These are phyloP conservation scores for Leccinum subrobustum DNA, from an alignment of 1,284 basidiomycete genomes.

Conservation along the genomic window DNA sequence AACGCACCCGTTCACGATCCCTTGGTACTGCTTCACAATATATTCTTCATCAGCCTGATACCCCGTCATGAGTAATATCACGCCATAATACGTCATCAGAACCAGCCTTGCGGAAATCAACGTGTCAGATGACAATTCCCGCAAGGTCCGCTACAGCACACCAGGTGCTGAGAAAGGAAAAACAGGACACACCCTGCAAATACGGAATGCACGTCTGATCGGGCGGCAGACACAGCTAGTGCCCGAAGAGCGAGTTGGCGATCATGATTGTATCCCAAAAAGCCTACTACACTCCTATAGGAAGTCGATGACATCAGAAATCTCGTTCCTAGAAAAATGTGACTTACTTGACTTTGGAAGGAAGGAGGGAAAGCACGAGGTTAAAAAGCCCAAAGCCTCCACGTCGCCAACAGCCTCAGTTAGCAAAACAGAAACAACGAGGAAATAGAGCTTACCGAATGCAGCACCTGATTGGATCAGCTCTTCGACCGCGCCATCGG, in stretches of 20 bases:
- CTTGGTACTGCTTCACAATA: slow-evolving; percentile 60
- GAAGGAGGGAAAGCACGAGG: slow-evolving; percentile 72
- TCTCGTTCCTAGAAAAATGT: not conserved
- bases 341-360: slow-evolving; percentile 62
- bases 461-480: slow-evolving; percentile 71
- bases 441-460: slow-evolving; percentile 49
- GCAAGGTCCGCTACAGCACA: not conserved
- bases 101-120: slow-evolving; percentile 48
- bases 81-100: slow-evolving; percentile 75
- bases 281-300: slow-evolving; percentile 61
- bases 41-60: slow-evolving; percentile 71
- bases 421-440: not conserved
- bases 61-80: slow-evolving; percentile 65
- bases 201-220: slow-evolving; percentile 66
- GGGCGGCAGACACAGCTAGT: slow-evolving; percentile 61
- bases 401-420: not conserved
- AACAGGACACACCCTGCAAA: slow-evolving; percentile 59
- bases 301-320: not conserved
- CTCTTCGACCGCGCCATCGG: slow-evolving; percentile 64
- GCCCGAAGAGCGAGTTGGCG: slow-evolving; percentile 65
- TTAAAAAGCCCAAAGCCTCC: slow-evolving; percentile 71
- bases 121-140: not conserved
- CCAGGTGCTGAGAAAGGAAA: not conserved
- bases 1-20: slow-evolving; percentile 58
- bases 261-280: slow-evolving; percentile 73